These are phyloP conservation scores for Dactylonectria macrodidyma DNA, from an alignment of 2,329 filamentous ascomycete genomes.

Conservation along the genomic window DNA sequence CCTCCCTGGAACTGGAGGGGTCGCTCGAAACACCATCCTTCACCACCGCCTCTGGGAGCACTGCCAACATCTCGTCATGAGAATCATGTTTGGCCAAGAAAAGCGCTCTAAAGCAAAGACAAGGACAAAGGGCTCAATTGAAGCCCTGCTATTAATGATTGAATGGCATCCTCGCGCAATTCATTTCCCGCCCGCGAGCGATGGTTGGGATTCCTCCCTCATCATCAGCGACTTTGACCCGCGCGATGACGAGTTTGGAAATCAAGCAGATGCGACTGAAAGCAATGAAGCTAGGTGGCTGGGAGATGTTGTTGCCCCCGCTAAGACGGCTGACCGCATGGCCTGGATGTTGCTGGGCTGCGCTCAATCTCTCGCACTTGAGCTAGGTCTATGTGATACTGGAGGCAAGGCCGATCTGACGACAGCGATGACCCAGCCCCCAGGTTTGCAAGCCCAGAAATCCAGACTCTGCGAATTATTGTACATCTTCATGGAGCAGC, in stretches of 20 bases:
- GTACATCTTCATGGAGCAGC: constrained; percentile 35
- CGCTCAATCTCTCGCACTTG: constrained; percentile 34
- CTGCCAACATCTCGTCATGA: constrained; percentile 66
- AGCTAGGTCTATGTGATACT: constrained; percentile 33
- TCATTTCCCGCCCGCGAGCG: constrained; percentile 66
- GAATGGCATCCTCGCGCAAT: constrained; percentile 71
- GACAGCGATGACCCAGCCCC: neutral
- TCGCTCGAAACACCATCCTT: constrained; percentile 66
- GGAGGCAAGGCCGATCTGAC: neutral
- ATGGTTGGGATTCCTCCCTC: constrained; percentile 70
- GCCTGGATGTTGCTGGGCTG: constrained; percentile 71
- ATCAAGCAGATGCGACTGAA: constrained; percentile 22
- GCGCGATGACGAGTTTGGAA: constrained; percentile 34
- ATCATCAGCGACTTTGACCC: constrained; percentile 59
- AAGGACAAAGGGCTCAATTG: constrained; percentile 66
- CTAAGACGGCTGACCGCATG: constrained; percentile 67
- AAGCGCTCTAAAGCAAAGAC: constrained; percentile 64
- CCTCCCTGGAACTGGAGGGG: constrained; percentile 57
- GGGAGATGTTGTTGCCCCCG: constrained; percentile 68
- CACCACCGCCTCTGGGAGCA: constrained; percentile 69
- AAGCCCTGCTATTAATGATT: constrained; percentile 67
- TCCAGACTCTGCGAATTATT: constrained; percentile 22
- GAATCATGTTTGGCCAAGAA: constrained; percentile 68
- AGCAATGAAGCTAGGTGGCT: constrained; percentile 55
- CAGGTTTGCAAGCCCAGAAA: constrained; percentile 7